Base-by-base conservation (phyloP, 1,284 basidiomycete species). In the Lentinus polychrous region DNA sequence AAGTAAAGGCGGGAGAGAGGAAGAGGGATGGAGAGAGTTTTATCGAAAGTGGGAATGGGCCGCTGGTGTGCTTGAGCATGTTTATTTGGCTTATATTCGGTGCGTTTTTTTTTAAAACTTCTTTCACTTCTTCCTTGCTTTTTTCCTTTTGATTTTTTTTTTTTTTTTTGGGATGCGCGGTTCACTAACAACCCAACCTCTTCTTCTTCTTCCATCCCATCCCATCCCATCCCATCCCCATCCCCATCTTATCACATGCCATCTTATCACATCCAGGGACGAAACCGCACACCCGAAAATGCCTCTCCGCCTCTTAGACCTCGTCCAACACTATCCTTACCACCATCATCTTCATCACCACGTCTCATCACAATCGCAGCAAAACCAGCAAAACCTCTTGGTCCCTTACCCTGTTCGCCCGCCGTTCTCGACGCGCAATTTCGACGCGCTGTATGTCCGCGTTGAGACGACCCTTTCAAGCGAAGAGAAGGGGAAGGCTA, bases 41-140 rank as follows among this genome's bases (percentile, higher is more conserved):
- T 89, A 88, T 61, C 66, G 69, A 2, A 72, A 79, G 22, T 89
- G 86, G 86, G 83, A 89, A 57, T 70, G 72, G 23, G 74, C 76
- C 17, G 86, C 83, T 22, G 68, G 83, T 18, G 75, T 83, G 38
- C 59, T 88, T 41, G 86, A 88, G 57, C 86, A 89, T 62, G 51
- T 89, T 5, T 86, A 87, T 65, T 67, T 89, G 49, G 72, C 80
- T 11, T 72, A 76, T 50, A 77, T 88, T 46, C 75, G 86, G 86
- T 85, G 48, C 46, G 73, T 60, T 8, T 35, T 33, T 20, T 27
- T 40, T 41, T n/a, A n/a, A n/a, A n/a, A n/a, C n/a, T n/a, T n/a
- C n/a, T n/a, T n/a, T n/a, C n/a, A n/a, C n/a, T 51, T 35, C 7
- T 49, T 15, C 10, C 33, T 34, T 34, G 33, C n/a, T 34, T 34